Evolutionary conservation across 768 basidiomycete species (phyloP).

Genomic region (Butyriboletus loyo): DNA sequence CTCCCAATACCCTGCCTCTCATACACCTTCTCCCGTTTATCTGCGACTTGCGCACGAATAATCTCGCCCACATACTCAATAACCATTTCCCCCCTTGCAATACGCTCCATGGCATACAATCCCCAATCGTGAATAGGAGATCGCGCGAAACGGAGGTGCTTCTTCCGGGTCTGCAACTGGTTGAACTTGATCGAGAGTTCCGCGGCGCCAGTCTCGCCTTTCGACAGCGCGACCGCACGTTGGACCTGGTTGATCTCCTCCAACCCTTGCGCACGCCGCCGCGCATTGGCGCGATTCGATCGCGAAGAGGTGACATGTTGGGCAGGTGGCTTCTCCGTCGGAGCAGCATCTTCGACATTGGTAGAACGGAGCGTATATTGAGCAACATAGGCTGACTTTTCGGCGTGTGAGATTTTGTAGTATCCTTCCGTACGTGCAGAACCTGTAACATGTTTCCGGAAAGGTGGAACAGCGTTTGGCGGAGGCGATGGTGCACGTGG

Average conservation of each 20-base stretch:
- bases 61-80: constrained; percentile 99
- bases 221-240: constrained; percentile 69
- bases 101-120: constrained; percentile 95
- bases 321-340: constrained; percentile 40
- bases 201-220: constrained; percentile 66
- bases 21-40: constrained; percentile 95
- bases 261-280: constrained; percentile 86
- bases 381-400: constrained; percentile 89
- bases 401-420: constrained; percentile 90
- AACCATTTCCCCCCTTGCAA: constrained; percentile 94
- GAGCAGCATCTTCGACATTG: constrained; percentile 41
- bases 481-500: constrained; percentile 30
- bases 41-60: constrained; percentile 91
- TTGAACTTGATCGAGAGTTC: constrained; percentile 94
- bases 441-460: constrained; percentile 77
- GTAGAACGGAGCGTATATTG: constrained; percentile 73
- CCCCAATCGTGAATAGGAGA: constrained; percentile 99
- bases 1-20: constrained; percentile 97
- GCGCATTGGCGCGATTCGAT: constrained; percentile 89
- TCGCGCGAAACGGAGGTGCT: constrained; percentile 91
- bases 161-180: constrained; percentile 96
- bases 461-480: constrained; percentile 45
- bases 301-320: constrained; percentile 71
- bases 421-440: constrained; percentile 92
- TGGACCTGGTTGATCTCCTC: constrained; percentile 95